Evolutionary conservation across 1,284 basidiomycete genomes (phyloP).

Genomic region (Bondarzewia mesenterica): DNA sequence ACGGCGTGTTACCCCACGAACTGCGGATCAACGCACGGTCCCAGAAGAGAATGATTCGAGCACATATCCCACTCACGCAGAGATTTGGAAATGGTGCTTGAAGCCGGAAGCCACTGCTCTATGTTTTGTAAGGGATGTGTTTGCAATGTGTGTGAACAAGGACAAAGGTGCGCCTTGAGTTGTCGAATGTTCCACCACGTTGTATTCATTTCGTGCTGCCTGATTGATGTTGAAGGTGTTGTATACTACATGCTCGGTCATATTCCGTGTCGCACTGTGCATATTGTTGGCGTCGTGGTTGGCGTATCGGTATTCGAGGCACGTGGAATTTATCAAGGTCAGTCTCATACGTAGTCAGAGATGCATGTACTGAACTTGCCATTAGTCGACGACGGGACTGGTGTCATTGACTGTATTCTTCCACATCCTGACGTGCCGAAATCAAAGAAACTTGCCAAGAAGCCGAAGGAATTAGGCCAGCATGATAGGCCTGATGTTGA

Average conservation of each 20-base stretch:
- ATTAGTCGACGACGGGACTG: constrained; percentile 67
- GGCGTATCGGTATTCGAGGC: constrained; percentile 53
- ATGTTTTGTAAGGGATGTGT: constrained; percentile 56
- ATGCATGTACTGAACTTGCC: neutral
- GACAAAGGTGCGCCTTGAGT: constrained; percentile 25
- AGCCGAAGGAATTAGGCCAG: neutral
- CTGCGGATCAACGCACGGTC: too few species aligned
- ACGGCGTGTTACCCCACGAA: neutral
- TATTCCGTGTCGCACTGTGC: constrained; percentile 59
- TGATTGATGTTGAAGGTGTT: constrained; percentile 11
- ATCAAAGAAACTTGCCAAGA: neutral
- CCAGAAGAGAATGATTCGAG: too few species aligned
- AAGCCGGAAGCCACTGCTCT: constrained; percentile 47
- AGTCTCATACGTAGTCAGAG: constrained; percentile 11
- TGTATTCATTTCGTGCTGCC: neutral
- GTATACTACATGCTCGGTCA: constrained; percentile 67
- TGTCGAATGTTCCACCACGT: neutral
- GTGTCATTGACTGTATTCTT: constrained; percentile 55
- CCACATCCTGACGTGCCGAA: constrained; percentile 20
- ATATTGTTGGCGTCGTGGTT: constrained; percentile 54
- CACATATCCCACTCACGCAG: neutral
- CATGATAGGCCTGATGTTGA: neutral
- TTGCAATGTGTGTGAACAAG: constrained; percentile 39
- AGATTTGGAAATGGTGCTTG: constrained; percentile 53
- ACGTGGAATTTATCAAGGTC: constrained; percentile 49